Evolutionary conservation across 345 rosid species (phyloP), one percentile per base, ranked within the genome.

Genomic region (Clausena lansium): DNA sequence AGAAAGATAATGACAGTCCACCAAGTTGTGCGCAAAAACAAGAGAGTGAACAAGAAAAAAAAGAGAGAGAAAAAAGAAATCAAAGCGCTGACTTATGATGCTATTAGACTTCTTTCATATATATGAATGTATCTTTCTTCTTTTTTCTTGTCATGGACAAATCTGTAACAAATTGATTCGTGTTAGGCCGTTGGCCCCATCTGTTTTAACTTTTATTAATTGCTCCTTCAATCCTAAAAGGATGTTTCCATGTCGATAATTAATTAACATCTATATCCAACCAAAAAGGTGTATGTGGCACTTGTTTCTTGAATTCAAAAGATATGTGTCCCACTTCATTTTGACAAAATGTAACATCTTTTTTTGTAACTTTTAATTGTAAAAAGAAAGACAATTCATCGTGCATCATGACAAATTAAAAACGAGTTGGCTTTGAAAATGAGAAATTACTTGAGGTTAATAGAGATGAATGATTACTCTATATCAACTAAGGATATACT

Each of bases 21-120:
- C 25, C 55, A 2, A 33, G 9, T 52, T 1, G 0, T 35, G 62
- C 4, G 36, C 17, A 76, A 81, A 50, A 41, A 38, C 17, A 7
- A 7, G 41, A 33, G 38, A 33, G 38, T 19, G 35, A 39, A 54
- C 22, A 70, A 15, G 0, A 20, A 78, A 74, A 57, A 6, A 69
- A 69, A 5, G 30, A 15, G 13, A 17, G 60, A 27, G 9, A 8
- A 59, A 17, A 69, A 52, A 54, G 47, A 73, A 67, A 62, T 70
- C 75, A 28, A 5, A 74, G 25, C 81, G 87, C 83, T 84, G 87
- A 81, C 87, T 81, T 79, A 8, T 27, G 71, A 25, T 54, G 5
- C 15, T 6, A 71, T 11, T 13, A 45, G 14, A 41, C 47, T 41
- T 41, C n/a, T n/a, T n/a, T n/a, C 2, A 30, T 30, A 30, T 45